Evolutionary conservation across 352 stramenopile genomes (phyloP), one percentile per base, ranked within the genome.

Genomic region (Phytopythium helicoides): DNA sequence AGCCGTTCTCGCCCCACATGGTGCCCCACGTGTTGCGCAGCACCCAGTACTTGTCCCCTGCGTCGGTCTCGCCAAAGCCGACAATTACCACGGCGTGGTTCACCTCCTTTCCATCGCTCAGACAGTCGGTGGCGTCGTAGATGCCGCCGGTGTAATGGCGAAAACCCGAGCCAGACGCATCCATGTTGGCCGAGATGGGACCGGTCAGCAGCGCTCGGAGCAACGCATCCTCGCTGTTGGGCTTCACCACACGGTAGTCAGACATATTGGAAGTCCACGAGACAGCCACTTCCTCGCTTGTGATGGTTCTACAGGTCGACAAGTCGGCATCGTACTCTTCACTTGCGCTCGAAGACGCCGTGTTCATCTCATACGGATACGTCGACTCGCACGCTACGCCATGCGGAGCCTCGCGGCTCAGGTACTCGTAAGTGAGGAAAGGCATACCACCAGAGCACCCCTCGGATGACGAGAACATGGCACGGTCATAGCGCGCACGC

Each of bases 21-120:
- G 81, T 84, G 0, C 88, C 87, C 88, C 88, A 97, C 11, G 81
- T 94, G 62, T 97, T 97, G 19, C 89, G 89, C 21, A 97, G 68
- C 48, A 94, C 74, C 88, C 88, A 97, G 66, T 92, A 97, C 56
- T 90, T 70, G 1, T 90, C 66, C 1, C 82, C 86, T 11, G 61
- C 54, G 2, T 71, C 66, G 1, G 77, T 93, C 52, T 92, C 70
- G 38, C 83, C 88, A 53, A 89, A 97, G 7, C 88, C 88, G 7
- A 94, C 82, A 23, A 93, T 35, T 39, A 96, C 84, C 16, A 97
- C 86, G 4, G 88, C 88, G 54, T 97, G 84, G 56, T 94, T 90
- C n/a, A 94, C 76, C 52, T 84, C 74, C 6, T 90, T 70, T 16
- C 83, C 85, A 33, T 90, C 73, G 35, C 68, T 87, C 11, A 64